Conservation (phyloP, 1,284 basidiomycete genomes). For the Neonothopanus nambi region DNA sequence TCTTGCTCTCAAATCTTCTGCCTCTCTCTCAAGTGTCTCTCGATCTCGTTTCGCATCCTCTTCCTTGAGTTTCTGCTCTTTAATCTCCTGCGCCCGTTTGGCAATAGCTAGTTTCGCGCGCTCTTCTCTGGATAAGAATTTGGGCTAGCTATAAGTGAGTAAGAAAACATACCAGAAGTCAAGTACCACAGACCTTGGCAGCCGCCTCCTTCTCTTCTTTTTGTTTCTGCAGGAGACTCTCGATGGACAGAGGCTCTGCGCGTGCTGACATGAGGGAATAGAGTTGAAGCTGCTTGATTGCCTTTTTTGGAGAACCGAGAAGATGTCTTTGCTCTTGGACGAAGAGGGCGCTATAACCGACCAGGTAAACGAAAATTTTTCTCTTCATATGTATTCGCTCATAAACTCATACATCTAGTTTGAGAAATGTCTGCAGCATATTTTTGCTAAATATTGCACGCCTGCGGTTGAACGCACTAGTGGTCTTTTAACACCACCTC, state of each 20-base stretch:
- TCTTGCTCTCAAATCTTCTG: constrained; percentile 61
- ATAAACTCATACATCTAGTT: constrained; percentile 39
- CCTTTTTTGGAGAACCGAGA: neutral
- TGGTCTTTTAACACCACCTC: constrained; percentile 13
- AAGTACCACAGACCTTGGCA: constrained; percentile 64
- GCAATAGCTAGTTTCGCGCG: constrained; percentile 86
- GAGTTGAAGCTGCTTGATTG: neutral
- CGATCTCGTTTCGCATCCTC: constrained; percentile 59
- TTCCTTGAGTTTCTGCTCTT: constrained; percentile 63
- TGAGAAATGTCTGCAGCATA: constrained; percentile 64
- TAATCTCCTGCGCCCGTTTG: constrained; percentile 80
- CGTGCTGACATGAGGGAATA: constrained; percentile 34
- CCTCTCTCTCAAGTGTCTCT: constrained; percentile 71
- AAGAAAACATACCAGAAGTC: neutral
- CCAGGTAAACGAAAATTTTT: constrained; percentile 39
- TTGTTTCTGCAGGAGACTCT: constrained; percentile 84
- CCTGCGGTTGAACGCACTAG: constrained; percentile 34
- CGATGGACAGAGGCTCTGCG: constrained; percentile 77
- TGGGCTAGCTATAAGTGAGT: constrained; percentile 58
- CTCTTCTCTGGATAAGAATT: constrained; percentile 87
- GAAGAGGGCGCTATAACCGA: constrained; percentile 66
- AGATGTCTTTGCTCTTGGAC: constrained; percentile 45
- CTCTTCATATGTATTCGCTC: constrained; percentile 13
- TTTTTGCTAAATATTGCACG: constrained; percentile 73
- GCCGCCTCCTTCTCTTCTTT: constrained; percentile 86